Percentiles rank a stretch among this genome's conserved stretches.
phyloP scores from a whole-genome alignment of 2,329 filamentous ascomycete species.

The Neonectria coccinea region DNA sequence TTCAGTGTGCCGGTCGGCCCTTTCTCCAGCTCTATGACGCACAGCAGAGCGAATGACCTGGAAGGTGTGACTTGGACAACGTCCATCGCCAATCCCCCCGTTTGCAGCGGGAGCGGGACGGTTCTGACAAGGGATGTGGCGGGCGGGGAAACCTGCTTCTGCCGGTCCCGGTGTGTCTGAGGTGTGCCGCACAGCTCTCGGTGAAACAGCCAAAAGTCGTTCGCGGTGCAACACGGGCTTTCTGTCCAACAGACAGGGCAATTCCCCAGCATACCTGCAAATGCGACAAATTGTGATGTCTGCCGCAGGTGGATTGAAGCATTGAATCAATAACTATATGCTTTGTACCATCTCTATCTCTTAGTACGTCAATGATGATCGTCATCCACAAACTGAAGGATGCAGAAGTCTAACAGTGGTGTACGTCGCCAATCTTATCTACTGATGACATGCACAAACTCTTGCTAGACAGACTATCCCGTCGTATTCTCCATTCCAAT shows the following conservation, averaged over 20 bases:
- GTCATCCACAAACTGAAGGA: neutral
- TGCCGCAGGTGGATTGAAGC: neutral
- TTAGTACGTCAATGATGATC: neutral
- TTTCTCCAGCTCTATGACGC: neutral
- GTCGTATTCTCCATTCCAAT: neutral
- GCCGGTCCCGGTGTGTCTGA: conserved; percentile 1
- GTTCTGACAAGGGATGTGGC: conserved; percentile 3
- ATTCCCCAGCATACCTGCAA: neutral
- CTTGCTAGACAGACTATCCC: neutral
- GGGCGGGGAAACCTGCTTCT: conserved; percentile 22
- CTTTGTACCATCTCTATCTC: neutral
- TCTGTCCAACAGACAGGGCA: neutral
- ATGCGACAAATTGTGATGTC: neutral
- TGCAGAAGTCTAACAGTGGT: neutral
- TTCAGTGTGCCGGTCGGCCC: neutral
- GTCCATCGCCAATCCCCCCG: neutral
- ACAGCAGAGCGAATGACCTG: neutral
- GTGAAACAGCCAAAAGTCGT: neutral
- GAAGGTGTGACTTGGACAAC: neutral
- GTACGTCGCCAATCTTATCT: conserved; percentile 14
- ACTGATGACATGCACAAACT: neutral
- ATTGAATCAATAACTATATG: neutral
- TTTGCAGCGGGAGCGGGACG: conserved; percentile 2
- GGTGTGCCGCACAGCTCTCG: neutral
- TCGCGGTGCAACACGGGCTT: conserved; percentile 10